phyloP scores from a whole-genome alignment of 345 rosid genomes.

The Linum tenue region DNA sequence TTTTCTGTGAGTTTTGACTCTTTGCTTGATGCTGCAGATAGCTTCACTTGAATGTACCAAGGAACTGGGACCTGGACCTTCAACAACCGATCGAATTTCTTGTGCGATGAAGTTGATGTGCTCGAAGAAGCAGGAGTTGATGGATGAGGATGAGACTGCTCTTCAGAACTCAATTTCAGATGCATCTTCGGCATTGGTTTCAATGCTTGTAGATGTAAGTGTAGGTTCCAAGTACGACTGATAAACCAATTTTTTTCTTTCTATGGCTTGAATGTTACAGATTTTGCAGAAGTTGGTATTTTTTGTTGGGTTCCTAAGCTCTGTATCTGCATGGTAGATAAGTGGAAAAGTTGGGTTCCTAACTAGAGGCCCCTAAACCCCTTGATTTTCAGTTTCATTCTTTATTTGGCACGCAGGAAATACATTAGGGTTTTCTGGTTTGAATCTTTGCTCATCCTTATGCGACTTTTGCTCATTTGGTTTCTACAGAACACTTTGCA shows the following conservation, averaged over 20 bases:
- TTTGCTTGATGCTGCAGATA: slow-evolving; percentile 24
- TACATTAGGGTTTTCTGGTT: neutral
- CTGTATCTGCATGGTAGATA: too few relatives aligned
- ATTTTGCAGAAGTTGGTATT: too few relatives aligned
- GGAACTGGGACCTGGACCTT: slow-evolving; percentile 23
- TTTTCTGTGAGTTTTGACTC: slow-evolving; percentile 3
- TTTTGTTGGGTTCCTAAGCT: too few relatives aligned
- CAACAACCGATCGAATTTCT: slow-evolving; percentile 21
- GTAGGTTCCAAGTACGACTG: too few relatives aligned
- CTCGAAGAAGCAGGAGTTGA: slow-evolving; percentile 27
- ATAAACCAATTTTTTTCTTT: too few relatives aligned
- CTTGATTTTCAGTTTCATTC: too few relatives aligned
- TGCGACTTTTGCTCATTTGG: slow-evolving; percentile 5
- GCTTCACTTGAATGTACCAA: slow-evolving; percentile 31
- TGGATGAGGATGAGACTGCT: slow-evolving; percentile 14
- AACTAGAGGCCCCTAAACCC: too few relatives aligned
- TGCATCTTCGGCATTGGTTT: slow-evolving; percentile 12
- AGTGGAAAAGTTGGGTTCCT: too few relatives aligned
- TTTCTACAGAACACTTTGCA: slow-evolving; percentile 30
- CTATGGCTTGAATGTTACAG: too few relatives aligned
- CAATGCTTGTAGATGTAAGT: neutral
- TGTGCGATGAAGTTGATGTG: slow-evolving; percentile 34
- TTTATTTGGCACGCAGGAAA: too few relatives aligned
- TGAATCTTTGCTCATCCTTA: slow-evolving; percentile 5
- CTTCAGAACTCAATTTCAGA: slow-evolving; percentile 15